Evolutionary conservation across 2,329 filamentous ascomycete genomes (phyloP).

Genomic region (Clonostachys sp.): DNA sequence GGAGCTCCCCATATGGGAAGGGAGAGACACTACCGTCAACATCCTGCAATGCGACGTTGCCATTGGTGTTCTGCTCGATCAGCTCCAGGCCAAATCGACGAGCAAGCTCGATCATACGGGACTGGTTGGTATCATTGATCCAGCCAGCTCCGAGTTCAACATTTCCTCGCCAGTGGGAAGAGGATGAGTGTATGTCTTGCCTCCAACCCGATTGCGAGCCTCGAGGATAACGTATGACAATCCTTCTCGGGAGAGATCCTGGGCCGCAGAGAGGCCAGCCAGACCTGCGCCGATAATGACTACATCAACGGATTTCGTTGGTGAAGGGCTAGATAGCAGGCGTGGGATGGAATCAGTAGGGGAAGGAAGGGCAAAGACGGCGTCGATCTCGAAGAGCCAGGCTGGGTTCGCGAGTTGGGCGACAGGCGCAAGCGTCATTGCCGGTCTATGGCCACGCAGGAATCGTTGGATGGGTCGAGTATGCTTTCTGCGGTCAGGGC

Average conservation of each 20-base stretch:
- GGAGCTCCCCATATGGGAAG: constrained; percentile 12
- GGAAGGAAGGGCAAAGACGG: constrained; percentile 18
- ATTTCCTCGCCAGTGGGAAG: constrained; percentile 22
- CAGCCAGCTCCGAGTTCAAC: constrained; percentile 53
- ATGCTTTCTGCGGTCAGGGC: constrained; percentile 26
- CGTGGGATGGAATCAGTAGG: not conserved
- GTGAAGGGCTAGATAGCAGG: not conserved
- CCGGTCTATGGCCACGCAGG: constrained; percentile 29
- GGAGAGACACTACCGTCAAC: constrained; percentile 18
- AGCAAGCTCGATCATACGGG: constrained; percentile 30
- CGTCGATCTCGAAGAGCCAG: constrained; percentile 38
- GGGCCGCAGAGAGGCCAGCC: constrained; percentile 28
- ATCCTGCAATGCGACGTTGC: constrained; percentile 34
- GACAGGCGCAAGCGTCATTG: constrained; percentile 35
- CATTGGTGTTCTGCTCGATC: constrained; percentile 39
- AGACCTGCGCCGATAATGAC: constrained; percentile 41
- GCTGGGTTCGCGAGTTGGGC: constrained; percentile 26
- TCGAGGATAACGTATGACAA: constrained; percentile 39
- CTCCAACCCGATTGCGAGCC: constrained; percentile 42
- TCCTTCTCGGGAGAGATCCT: constrained; percentile 23
- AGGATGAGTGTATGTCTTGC: constrained; percentile 40
- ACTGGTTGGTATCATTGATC: constrained; percentile 53
- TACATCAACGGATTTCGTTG: constrained; percentile 11
- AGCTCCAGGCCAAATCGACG: constrained; percentile 32
- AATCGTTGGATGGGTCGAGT: constrained; percentile 27